These are phyloP conservation scores for Blepharisma stoltei DNA, from an alignment of 73 alveolate genomes.

Conservation along the genomic window DNA sequence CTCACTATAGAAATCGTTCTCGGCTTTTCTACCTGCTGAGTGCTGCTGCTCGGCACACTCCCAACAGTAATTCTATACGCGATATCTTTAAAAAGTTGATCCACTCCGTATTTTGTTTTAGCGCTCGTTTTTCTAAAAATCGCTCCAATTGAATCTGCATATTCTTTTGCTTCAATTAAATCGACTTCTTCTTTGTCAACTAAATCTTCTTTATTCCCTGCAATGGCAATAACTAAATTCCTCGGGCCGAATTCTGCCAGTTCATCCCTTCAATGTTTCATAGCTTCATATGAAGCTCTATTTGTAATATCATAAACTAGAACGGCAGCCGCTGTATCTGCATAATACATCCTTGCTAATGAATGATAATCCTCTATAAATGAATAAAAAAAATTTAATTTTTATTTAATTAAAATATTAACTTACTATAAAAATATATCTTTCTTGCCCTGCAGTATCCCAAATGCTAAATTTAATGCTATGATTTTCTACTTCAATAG, in stretches of 20 bases:
- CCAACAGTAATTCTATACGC: not conserved
- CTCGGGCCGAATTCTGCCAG: not conserved
- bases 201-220: constrained; percentile 51
- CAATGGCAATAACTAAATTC: constrained; percentile 35
- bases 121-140: constrained; percentile 39
- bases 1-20: too few relatives aligned
- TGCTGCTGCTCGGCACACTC: not conserved
- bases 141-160: constrained; percentile 43
- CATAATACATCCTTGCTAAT: constrained; percentile 21
- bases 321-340: constrained; percentile 21
- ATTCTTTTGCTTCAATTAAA: constrained; percentile 39
- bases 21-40: too few relatives aligned
- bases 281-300: not conserved
- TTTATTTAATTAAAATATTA: too few relatives aligned
- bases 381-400: too few relatives aligned
- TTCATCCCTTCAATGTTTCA: not conserved
- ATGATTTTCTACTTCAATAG: constrained; percentile 30
- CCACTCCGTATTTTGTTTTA: constrained; percentile 37
- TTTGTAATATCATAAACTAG: constrained; percentile 24
- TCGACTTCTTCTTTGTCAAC: constrained; percentile 38
- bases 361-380: too few relatives aligned
- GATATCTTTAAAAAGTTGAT: constrained; percentile 31
- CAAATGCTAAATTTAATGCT: constrained; percentile 40
- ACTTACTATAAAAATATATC: constrained; percentile 56
- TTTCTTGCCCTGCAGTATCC: constrained; percentile 93